A percentile compares a stretch with the other conserved stretches of the same genome.
Conservation (phyloP, 805 yeast genomes). For the Nakazawaea wickerhamii region DNA sequence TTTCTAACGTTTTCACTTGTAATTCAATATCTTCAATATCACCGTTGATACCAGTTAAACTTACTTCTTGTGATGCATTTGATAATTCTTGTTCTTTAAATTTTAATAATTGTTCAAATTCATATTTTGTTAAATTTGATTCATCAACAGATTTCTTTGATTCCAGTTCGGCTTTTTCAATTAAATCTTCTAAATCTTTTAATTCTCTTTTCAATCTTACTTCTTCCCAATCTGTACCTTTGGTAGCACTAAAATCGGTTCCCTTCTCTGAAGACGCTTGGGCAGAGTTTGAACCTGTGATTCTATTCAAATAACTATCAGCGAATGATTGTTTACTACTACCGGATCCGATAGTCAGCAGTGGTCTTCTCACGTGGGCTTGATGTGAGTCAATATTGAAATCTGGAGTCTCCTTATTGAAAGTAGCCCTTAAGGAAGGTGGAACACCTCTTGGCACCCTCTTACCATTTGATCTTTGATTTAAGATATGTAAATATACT, state of each 20-base stretch:
- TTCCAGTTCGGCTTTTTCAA: slow-evolving; percentile 49
- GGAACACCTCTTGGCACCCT: slow-evolving; percentile 95
- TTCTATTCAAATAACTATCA: slow-evolving; percentile 46
- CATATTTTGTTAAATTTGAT: slow-evolving; percentile 39
- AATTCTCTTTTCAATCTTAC: slow-evolving; percentile 77
- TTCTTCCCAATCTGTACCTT: slow-evolving; percentile 91
- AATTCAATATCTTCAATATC: slow-evolving; percentile 68
- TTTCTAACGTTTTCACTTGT: slow-evolving; percentile 71
- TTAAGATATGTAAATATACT: slow-evolving; percentile 84
- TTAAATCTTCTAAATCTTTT: slow-evolving; percentile 63
- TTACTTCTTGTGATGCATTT: slow-evolving; percentile 29
- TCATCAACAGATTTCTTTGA: slow-evolving; percentile 25
- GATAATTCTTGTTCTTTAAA: slow-evolving; percentile 63
- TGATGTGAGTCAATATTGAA: slow-evolving; percentile 58
- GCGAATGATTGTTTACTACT: slow-evolving; percentile 40
- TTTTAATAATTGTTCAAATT: slow-evolving; percentile 75
- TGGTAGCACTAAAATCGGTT: slow-evolving; percentile 65
- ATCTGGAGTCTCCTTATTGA: slow-evolving; percentile 77
- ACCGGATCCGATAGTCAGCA: slow-evolving; percentile 8
- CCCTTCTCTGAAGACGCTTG: slow-evolving; percentile 23
- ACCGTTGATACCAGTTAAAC: slow-evolving; percentile 47
- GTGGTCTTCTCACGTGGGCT: slow-evolving; percentile 28
- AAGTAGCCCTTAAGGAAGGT: slow-evolving; percentile 83
- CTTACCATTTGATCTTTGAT: slow-evolving; percentile 75
- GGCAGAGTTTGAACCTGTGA: slow-evolving; percentile 32